Percentiles rank a stretch among this genome's conserved stretches.
Evolutionary conservation across 352 stramenopile genomes (phyloP).

Genomic region (Blastocystis sp.): DNA sequence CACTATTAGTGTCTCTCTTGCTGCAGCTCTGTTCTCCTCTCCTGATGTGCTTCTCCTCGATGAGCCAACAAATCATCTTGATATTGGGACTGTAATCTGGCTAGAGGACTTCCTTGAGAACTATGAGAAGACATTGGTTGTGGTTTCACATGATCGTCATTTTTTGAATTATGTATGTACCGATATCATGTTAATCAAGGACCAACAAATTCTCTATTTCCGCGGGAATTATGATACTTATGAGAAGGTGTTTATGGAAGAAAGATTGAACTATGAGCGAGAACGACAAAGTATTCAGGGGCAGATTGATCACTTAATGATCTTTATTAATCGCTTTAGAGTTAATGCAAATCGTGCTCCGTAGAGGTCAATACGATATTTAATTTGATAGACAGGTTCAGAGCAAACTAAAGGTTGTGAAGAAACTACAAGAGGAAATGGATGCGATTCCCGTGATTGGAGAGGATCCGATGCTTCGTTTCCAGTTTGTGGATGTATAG

Average conservation of each 20-base stretch:
- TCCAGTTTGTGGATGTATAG: constrained; percentile 42
- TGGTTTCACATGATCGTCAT: constrained; percentile 96
- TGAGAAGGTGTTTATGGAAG: constrained; percentile 88
- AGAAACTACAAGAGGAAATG: constrained; percentile 63
- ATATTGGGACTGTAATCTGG: constrained; percentile 88
- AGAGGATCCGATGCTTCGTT: constrained; percentile 42
- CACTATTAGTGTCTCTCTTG: constrained; percentile 83
- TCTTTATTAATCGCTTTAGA: constrained; percentile 82
- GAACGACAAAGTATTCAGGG: constrained; percentile 68
- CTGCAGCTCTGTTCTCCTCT: constrained; percentile 87
- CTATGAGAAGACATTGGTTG: constrained; percentile 92
- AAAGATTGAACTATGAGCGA: constrained; percentile 80
- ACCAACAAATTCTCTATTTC: constrained; percentile 89
- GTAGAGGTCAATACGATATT: neutral
- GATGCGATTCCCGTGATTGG: constrained; percentile 39
- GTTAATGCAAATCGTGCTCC: constrained; percentile 72
- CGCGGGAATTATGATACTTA: constrained; percentile 96
- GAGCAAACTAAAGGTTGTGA: constrained; percentile 63
- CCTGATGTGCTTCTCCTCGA: constrained; percentile 84
- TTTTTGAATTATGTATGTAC: constrained; percentile 95
- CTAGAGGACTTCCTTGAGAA: constrained; percentile 91
- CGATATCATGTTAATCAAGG: constrained; percentile 95
- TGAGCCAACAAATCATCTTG: constrained; percentile 64
- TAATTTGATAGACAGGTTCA: constrained; percentile 23
- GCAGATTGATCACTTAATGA: constrained; percentile 64